phyloP scores from a whole-genome alignment of 176 grass and related monocot species.

The Juncus effusus region DNA sequence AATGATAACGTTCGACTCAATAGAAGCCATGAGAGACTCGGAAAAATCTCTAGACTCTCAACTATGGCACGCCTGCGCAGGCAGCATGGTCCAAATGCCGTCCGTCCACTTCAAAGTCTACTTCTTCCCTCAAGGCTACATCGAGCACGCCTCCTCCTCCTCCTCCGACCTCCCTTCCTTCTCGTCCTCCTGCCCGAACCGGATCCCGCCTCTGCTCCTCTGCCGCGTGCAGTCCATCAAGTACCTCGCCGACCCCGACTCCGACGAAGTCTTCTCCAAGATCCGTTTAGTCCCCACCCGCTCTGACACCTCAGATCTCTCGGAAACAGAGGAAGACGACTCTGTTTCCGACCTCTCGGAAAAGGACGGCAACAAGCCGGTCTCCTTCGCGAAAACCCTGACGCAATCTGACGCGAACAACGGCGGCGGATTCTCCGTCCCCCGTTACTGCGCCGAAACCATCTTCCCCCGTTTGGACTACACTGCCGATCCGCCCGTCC shows the following conservation, averaged over 20 bases:
- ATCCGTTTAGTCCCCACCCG: conserved; percentile 56
- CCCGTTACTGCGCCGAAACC: conserved; percentile 75
- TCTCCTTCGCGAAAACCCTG: conserved; percentile 79
- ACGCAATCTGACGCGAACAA: conserved; percentile 98
- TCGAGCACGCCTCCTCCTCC: conserved; percentile 60
- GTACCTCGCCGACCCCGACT: conserved; percentile 60
- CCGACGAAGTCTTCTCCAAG: conserved; percentile 68
- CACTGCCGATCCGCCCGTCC: conserved; percentile 47
- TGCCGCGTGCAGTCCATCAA: conserved; percentile 62
- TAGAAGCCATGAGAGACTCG: conserved; percentile 25
- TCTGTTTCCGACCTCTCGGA: conserved; percentile 2
- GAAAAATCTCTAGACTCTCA: conserved; percentile 53
- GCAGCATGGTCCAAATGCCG: conserved; percentile 75
- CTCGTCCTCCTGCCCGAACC: conserved; percentile 9
- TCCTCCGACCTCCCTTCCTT: conserved; percentile 27
- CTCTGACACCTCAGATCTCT: conserved; percentile 18
- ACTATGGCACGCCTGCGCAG: conserved; percentile 93
- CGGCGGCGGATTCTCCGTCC: conserved; percentile 81
- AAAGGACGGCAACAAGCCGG: conserved; percentile 37
- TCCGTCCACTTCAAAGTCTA: conserved; percentile 71
- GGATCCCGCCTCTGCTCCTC: conserved; percentile 40
- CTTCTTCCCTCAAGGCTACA: conserved; percentile 99
- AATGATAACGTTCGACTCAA: conserved; percentile 44
- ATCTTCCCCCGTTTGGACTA: conserved; percentile 89
- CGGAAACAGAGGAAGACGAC: conserved; percentile 34